Base-by-base conservation (phyloP, 208 protist species). In the Trypanosoma cruzi region DNA sequence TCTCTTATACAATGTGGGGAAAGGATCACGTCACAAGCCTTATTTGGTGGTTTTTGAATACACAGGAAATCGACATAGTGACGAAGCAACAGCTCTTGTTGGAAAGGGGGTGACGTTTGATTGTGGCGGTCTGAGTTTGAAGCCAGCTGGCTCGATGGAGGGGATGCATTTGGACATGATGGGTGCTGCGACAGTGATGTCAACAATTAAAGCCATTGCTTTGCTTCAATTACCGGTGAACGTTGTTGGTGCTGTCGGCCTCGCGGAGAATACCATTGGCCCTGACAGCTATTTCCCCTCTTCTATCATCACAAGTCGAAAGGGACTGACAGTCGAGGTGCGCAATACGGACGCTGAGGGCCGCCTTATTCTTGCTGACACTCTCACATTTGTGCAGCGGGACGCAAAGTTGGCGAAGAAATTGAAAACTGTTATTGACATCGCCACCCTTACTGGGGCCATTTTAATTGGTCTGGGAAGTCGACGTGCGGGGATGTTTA, bases 161-260 rank as follows among this genome's bases (percentile, higher is more conserved):
- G 89, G 86, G 52, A 98, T 98, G 95, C 92, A 97, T 76, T 84
- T 80, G 37, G 95, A 98, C 66, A 97, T 97, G 93, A 94, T 93
- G 81, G 95, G 95, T 16, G 86, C 95, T 0, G 94, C 89, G 29
- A 89, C 84, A 18, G 86, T 89, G 26, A 77, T 97, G n/a, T 67
- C 81, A 11, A 80, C 89, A 7, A 64, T 97, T 28, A 85, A 91
- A 63, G 89, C 90, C 16, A 79, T 84, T 48, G 88, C 85, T 0
- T 66, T 57, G 49, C 81, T 94, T 26, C 34, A 82, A 26, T 71
- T 93, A 56, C 84, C 82, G 0, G 75, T 94, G 48, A 96, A 97
- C 64, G 69, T 96, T 16, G 81, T 89, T 56, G 84, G 69, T 6
- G 86, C 87, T 29, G 88, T 96, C 14, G 87, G 89, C 6, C 68